Conservation (phyloP, 1,139 yeast species). For the Zhuliangozyma parablackwelliae region DNA sequence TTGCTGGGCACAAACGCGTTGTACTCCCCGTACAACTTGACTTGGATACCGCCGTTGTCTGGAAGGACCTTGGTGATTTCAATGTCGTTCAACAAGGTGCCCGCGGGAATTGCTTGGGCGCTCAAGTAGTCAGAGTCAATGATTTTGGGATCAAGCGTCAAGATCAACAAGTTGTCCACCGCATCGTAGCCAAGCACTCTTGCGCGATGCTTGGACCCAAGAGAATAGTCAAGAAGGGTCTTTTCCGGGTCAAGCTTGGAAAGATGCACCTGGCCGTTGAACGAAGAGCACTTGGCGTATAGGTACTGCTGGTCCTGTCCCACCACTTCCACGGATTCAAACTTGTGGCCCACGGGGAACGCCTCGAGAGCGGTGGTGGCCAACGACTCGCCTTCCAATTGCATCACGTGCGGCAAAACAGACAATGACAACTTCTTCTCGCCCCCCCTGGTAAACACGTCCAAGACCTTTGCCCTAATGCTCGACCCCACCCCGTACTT, state of each 20-base stretch:
- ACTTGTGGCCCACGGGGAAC: slow-evolving; percentile 71
- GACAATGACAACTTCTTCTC: slow-evolving; percentile 63
- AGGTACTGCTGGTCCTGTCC: slow-evolving; percentile 56
- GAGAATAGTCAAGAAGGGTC: slow-evolving; percentile 47
- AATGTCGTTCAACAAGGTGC: slow-evolving; percentile 54
- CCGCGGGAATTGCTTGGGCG: slow-evolving; percentile 69
- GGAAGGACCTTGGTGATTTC: slow-evolving; percentile 64
- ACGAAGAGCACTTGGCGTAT: slow-evolving; percentile 51
- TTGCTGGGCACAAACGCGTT: slow-evolving; percentile 70
- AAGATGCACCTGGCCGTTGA: slow-evolving; percentile 66
- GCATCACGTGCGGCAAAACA: slow-evolving; percentile 51
- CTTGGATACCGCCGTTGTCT: slow-evolving; percentile 58
- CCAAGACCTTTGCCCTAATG: slow-evolving; percentile 67
- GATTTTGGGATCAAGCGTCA: slow-evolving; percentile 65
- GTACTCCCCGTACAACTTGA: slow-evolving; percentile 62
- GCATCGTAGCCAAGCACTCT: slow-evolving; percentile 69
- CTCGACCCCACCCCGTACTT: slow-evolving; percentile 63
- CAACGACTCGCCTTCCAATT: slow-evolving; percentile 14
- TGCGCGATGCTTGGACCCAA: slow-evolving; percentile 68
- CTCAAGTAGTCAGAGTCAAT: slow-evolving; percentile 63
- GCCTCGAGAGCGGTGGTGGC: slow-evolving; percentile 43
- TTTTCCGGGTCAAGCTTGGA: slow-evolving; percentile 61
- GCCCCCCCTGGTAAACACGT: slow-evolving; percentile 53
- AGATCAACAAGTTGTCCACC: slow-evolving; percentile 60
- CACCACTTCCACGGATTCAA: slow-evolving; percentile 55